Evolutionary conservation across 495 filamentous ascomycete species (phyloP), one percentile per base, ranked within the genome.

Genomic region (Podospora anserina): DNA sequence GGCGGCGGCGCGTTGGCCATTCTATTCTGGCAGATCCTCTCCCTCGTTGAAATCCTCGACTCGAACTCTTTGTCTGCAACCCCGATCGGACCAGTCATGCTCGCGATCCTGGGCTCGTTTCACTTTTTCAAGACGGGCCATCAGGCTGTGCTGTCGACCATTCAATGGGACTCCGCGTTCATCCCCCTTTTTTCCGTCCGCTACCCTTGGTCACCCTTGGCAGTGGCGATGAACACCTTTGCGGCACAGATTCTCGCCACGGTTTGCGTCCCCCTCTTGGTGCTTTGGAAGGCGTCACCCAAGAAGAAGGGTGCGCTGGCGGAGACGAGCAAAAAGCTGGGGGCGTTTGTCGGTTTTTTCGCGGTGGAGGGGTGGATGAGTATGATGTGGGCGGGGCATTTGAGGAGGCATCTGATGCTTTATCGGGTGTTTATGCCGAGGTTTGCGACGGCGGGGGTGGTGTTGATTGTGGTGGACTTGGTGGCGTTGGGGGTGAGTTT

Each of bases 41-140:
- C 91, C 15, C 83, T 98, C 7, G 82, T 92, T 62, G 96, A 99
- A 80, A 91, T 98, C 72, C 80, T 97, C 63, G 92, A 96, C 81
- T 86, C 90, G 57, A 91, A 92, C 77, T 77, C 83, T 57, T 80
- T 97, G 1, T 81, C 86, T 1, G 77, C 83, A 56, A 85, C 87
- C 71, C 89, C 91, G 3, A 89, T 98, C 74, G 95, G 93, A 0
- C 94, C 96, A 26, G 82, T 93, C 26, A 83, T 96, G 54, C 84
- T 99, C 13, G 96, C 88, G 53, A 78, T 97, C 18, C 84, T 99
- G 1, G 96, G 93, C 61, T 90, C 88, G 70, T 97, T 93, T 77
- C 88, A 97, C 81, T 99, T 89, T 83, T 99, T 99, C 88, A 97
- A 94, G 72, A 99, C 95, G 0, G 95, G 95, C 70, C 95, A 99